Evolutionary conservation across 177 flowering plant genomes (phyloP).

Genomic region (Vitis hybrid): DNA sequence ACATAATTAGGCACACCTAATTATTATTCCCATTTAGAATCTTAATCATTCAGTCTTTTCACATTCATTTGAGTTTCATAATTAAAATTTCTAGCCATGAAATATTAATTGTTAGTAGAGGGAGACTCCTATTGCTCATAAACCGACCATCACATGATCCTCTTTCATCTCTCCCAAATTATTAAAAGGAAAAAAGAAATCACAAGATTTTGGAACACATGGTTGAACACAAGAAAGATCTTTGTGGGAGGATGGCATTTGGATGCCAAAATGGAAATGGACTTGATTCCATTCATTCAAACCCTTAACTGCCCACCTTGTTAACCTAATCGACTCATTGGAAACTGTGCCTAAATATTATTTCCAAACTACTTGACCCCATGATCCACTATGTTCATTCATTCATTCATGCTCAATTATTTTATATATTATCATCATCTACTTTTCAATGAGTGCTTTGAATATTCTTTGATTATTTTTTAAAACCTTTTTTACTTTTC

Average conservation of each 20-base stretch:
- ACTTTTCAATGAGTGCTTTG: not conserved
- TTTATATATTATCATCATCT: not conserved
- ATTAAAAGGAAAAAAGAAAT: too few relatives aligned
- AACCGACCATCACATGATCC: too few relatives aligned
- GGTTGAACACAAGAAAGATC: conserved; percentile 1
- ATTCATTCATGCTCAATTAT: not conserved
- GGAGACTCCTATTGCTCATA: too few relatives aligned
- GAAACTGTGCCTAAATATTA: conserved; percentile 2
- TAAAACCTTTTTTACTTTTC: not conserved
- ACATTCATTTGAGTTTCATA: too few relatives aligned
- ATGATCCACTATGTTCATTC: not conserved
- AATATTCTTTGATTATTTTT: not conserved
- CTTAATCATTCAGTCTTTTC: too few relatives aligned
- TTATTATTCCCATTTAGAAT: too few relatives aligned
- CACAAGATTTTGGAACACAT: too few relatives aligned
- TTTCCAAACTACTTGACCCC: not conserved
- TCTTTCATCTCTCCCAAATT: too few relatives aligned
- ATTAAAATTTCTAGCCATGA: too few relatives aligned
- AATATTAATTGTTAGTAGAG: too few relatives aligned
- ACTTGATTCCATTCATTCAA: conserved; percentile 9
- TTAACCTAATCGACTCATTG: conserved; percentile 15
- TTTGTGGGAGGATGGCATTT: not conserved
- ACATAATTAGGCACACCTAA: too few relatives aligned
- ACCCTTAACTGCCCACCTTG: conserved; percentile 8
- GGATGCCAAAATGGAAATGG: conserved; percentile 2